A percentile compares a stretch with the other conserved stretches of the same genome.
phyloP scores from a whole-genome alignment of 768 basidiomycete species.

The Tricholoma hemisulphureum region DNA sequence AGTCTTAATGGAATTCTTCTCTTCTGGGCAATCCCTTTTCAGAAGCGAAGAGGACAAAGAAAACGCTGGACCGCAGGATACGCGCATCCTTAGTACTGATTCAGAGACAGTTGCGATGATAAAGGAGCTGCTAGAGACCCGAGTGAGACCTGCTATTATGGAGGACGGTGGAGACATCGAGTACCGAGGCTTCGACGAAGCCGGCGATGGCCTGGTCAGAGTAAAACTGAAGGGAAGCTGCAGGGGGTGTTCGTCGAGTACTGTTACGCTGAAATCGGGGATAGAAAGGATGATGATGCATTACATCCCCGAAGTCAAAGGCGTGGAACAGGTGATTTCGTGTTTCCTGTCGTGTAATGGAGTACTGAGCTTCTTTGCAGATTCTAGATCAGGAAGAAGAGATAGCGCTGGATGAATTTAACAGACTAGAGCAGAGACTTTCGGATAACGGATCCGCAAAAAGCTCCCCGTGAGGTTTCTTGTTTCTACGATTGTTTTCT shows the following conservation, averaged over 20 bases:
- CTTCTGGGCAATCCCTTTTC: constrained; percentile 86
- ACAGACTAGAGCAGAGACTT: constrained; percentile 78
- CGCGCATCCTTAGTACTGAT: constrained; percentile 89
- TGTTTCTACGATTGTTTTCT: neutral
- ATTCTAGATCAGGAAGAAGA: constrained; percentile 87
- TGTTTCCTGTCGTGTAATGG: neutral
- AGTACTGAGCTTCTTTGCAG: constrained; percentile 39
- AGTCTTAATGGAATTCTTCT: constrained; percentile 95
- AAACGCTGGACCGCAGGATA: constrained; percentile 88
- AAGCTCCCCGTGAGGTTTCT: constrained; percentile 42
- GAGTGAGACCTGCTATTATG: constrained; percentile 96
- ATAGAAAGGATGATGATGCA: constrained; percentile 99
- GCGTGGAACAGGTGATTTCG: constrained; percentile 73
- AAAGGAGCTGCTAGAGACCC: constrained; percentile 92
- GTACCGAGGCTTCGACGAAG: constrained; percentile 86
- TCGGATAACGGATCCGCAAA: constrained; percentile 42
- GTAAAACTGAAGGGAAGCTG: constrained; percentile 97
- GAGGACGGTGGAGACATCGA: constrained; percentile 99
- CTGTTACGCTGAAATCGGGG: constrained; percentile 93
- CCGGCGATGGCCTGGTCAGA: constrained; percentile 73
- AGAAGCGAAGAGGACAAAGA: constrained; percentile 77
- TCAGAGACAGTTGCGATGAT: constrained; percentile 99
- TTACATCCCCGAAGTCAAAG: constrained; percentile 95
- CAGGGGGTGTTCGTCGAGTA: constrained; percentile 90
- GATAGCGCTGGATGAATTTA: constrained; percentile 84